phyloP scores from a whole-genome alignment of 768 basidiomycete genomes.

The Cystoderma amianthinum region DNA sequence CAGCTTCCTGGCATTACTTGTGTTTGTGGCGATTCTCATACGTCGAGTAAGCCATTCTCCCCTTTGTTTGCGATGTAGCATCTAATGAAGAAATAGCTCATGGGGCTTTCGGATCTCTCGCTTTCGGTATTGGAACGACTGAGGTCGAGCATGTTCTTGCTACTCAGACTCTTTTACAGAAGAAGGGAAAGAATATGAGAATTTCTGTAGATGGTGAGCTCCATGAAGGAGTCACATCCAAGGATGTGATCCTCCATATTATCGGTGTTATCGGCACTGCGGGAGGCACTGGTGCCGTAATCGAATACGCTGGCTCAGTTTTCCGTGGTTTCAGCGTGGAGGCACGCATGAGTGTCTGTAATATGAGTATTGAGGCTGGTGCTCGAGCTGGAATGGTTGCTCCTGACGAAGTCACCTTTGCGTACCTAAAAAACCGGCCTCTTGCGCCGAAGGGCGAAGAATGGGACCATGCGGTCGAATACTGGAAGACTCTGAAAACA shows the following conservation, averaged over 20 bases:
- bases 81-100: constrained; percentile 45
- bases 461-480: constrained; percentile 81
- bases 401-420: constrained; percentile 82
- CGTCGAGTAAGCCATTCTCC: constrained; percentile 57
- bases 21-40: constrained; percentile 92
- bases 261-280: constrained; percentile 92
- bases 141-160: constrained; percentile 94
- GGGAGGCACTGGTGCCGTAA: constrained; percentile 86
- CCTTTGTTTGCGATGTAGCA: constrained; percentile 1
- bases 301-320: constrained; percentile 88
- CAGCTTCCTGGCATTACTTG: constrained; percentile 74
- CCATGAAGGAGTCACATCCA: constrained; percentile 76
- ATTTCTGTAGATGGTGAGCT: constrained; percentile 83
- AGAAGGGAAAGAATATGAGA: constrained; percentile 89
- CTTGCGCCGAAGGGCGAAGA: constrained; percentile 77
- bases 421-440: constrained; percentile 76
- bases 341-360: constrained; percentile 86
- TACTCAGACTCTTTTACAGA: constrained; percentile 84
- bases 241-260: constrained; percentile 87
- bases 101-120: constrained; percentile 88
- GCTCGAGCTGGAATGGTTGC: constrained; percentile 92
- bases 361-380: constrained; percentile 94
- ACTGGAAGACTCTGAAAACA: constrained; percentile 75
- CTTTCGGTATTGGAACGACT: constrained; percentile 90
- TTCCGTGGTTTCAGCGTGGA: constrained; percentile 86